Evolutionary conservation across 2,329 filamentous ascomycete species (phyloP).

Genomic region (Volutella citrinella): DNA sequence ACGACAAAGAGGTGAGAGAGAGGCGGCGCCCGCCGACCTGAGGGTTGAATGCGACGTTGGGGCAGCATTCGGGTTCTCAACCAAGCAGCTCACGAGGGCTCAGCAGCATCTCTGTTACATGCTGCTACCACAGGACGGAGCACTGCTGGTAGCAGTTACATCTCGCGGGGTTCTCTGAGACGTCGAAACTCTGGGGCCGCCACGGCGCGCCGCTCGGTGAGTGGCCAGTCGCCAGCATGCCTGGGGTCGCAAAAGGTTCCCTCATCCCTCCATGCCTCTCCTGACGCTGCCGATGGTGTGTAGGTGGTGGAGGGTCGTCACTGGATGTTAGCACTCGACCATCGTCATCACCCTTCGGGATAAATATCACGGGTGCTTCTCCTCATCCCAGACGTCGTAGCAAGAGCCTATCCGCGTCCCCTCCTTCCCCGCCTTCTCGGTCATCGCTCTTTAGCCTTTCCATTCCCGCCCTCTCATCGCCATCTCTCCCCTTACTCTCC

Average conservation of each 20-base stretch:
- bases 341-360: constrained; percentile 12
- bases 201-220: constrained; percentile 21
- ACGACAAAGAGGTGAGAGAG: too few species aligned
- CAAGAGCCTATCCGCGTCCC: constrained; percentile 6
- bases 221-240: constrained; percentile 19
- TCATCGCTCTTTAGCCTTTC: background rate
- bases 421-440: constrained; percentile 11
- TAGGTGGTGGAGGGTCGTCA: constrained; percentile 29
- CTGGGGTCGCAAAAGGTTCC: too few species aligned
- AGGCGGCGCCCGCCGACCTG: too few species aligned
- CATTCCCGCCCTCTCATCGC: too few species aligned
- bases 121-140: constrained; percentile 11
- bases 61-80: constrained; percentile 7
- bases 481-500: too few species aligned
- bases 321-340: constrained; percentile 22
- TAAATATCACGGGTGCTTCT: constrained; percentile 22
- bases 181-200: constrained; percentile 22
- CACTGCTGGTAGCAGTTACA: too few species aligned
- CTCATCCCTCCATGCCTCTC: constrained; percentile 4
- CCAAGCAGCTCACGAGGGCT: constrained; percentile 5
- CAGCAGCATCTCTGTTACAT: constrained; percentile 2
- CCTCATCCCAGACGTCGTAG: constrained; percentile 1
- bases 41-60: constrained; percentile 16
- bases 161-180: too few species aligned
- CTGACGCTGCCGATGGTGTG: constrained; percentile 15